Evolutionary conservation across 179 eudicot species (phyloP), one percentile per base, ranked within the genome.

Genomic region (Beta lomatogona): DNA sequence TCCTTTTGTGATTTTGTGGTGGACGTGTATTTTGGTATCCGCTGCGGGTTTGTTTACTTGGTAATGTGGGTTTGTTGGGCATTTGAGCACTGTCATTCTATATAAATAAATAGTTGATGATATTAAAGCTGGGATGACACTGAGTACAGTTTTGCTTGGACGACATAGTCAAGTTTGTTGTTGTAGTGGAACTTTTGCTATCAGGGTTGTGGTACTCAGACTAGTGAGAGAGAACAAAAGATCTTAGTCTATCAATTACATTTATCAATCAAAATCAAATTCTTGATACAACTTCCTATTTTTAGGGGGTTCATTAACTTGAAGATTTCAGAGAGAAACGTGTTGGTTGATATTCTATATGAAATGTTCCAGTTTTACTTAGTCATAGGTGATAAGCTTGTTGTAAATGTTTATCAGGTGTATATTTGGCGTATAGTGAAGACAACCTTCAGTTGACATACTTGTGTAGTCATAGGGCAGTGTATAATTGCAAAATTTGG

Each of bases 391-490:
- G 50, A 64, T 63, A 55, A 10, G 70, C 77, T 15, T 61, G 61
- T 46, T 31, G 58, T 72, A 80, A 46, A 60, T 60, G 50, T 31
- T 69, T 69, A 19, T 31, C 69, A 57, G 21, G 69, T 22, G 73
- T 54, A 55, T 65, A 3, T 57, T 52, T 80, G 78, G 77, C 72
- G 4, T 65, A 31, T 76, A 46, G 44, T 25, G 59, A 58, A 25
- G 53, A 31, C 25, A 78, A 68, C 41, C 55, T 68, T 78, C 52
- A 54, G 19, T 31, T 54, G 6, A 53, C 6, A 11, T n/a, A 46
- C 6, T 54, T 48, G 48, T 57, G 28, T 74, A 10, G 9, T 3
- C 18, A 55, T 13, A 55, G 65, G 55, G 19, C 48, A 48, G 6
- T n/a, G 55, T 53, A 3, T 57, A 73, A 53, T 25, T 25, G 18